Evolutionary conservation across 495 filamentous ascomycete species (phyloP).

Genomic region (Hypoxylon rickii): DNA sequence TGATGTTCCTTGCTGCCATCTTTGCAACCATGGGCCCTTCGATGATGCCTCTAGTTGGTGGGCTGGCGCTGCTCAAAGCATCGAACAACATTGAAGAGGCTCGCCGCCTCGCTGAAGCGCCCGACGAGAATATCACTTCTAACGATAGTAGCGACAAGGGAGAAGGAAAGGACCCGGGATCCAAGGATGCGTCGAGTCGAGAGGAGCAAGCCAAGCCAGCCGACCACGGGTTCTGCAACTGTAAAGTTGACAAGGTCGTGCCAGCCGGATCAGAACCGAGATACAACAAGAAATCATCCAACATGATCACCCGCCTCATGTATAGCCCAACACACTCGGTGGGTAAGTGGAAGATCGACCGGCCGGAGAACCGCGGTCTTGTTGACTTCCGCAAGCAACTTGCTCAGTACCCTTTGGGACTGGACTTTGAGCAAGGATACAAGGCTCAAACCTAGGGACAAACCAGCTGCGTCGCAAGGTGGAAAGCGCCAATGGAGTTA

Average conservation of each 20-base stretch:
- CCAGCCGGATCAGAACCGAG: neutral
- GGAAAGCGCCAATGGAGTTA: neutral
- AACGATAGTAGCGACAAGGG: neutral
- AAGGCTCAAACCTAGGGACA: neutral
- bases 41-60: neutral
- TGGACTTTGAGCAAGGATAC: neutral
- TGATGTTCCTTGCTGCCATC: neutral
- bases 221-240: neutral
- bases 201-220: neutral
- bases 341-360: neutral
- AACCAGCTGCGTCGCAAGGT: neutral
- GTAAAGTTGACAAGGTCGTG: neutral
- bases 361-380: neutral
- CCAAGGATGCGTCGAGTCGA: neutral
- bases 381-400: neutral
- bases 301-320: neutral
- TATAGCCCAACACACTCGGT: neutral
- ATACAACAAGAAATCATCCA: neutral
- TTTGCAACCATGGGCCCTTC: neutral
- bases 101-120: neutral
- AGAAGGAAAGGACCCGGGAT: neutral
- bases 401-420: neutral
- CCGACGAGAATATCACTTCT: neutral
- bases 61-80: neutral
- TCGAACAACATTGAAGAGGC: neutral